A percentile compares a stretch with the other conserved stretches of the same genome.
Evolutionary conservation across 495 filamentous ascomycete species (phyloP).

Genomic region (Filosporella fistucella): DNA sequence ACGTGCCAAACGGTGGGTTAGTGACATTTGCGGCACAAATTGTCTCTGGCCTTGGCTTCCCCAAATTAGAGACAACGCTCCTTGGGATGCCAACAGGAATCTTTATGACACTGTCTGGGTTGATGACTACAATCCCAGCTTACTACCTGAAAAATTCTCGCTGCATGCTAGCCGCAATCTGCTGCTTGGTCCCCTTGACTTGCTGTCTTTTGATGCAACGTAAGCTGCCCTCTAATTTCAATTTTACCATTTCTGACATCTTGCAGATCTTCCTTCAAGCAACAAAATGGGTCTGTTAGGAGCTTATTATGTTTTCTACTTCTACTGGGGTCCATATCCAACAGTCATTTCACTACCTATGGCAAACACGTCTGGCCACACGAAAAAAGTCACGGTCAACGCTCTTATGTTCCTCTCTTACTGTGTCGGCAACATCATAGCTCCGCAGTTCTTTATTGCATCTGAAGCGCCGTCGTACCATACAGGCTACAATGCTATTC

Average conservation of each 20-base stretch:
- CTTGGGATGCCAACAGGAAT: conserved; percentile 10
- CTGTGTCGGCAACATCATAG: conserved; percentile 54
- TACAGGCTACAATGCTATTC: conserved; percentile 3
- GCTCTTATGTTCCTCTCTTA: conserved; percentile 58
- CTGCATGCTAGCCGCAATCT: not conserved
- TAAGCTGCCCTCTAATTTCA: no score
- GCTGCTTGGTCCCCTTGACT: not conserved
- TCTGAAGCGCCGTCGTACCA: conserved; percentile 46
- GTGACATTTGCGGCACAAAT: conserved; percentile 6
- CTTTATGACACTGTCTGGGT: not conserved
- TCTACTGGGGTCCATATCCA: conserved; percentile 10
- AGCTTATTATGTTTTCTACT: conserved; percentile 12
- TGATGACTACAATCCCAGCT: not conserved
- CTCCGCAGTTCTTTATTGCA: conserved; percentile 22
- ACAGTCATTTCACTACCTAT: conserved; percentile 4
- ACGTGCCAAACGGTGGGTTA: conserved; percentile 8
- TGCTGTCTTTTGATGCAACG: not conserved
- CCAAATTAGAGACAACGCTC: not conserved
- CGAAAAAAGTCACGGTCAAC: conserved; percentile 64
- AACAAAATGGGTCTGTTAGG: conserved; percentile 9
- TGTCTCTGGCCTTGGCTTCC: conserved; percentile 9
- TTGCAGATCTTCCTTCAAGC: conserved; percentile 2
- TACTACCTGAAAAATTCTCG: not conserved
- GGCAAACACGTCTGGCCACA: conserved; percentile 46
- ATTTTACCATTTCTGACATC: not conserved